Evolutionary conservation across 305 asterid species (phyloP), one percentile per base, ranked within the genome.

Genomic region (Fraxinus platypoda): DNA sequence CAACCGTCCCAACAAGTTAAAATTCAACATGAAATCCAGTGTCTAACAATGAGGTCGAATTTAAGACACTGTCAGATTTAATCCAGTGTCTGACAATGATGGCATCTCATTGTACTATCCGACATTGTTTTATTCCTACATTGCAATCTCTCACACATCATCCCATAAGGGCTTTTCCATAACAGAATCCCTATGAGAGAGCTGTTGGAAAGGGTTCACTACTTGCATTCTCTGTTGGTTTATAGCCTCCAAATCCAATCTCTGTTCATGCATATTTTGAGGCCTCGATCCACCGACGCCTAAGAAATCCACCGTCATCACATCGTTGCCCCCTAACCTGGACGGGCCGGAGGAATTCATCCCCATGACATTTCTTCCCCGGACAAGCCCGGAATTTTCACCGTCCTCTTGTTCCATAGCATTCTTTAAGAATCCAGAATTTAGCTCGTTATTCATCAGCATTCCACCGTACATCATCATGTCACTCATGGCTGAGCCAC

Each of bases 301-400:
- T 85, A 95, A 76, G 92, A 95, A 93, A 89, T 95, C 98, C 1
- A 95, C 97, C 15, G 98, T 93, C 86, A 89, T 87, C 86, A 92
- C 89, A 41, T 90, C 92, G 35, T 83, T 80, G 23, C 87, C 91
- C 15, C 87, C 89, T 23, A 88, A 26, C 46, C 84, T 76, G 25
- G 80, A 33, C 0, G 82, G 59, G 23, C 86, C 77, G 5, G 83
- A 35, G 4, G 64, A 78, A 26, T 78, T 75, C 35, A 87, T 59
- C 2, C 75, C 84, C 87, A 78, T 76, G 1, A 43, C 25, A 17
- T 77, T 81, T 19, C 84, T 82, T 6, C 78, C 78, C n/a, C 66
- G 89, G 73, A 84, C 75, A 17, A 81, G 38, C 28, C 80, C 76
- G 0, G 76, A 66, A 54, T 41, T 87, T 59, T 84, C 89, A 35